Percentiles rank a stretch among this genome's conserved stretches.
Evolutionary conservation across 495 filamentous ascomycete genomes (phyloP).

Genomic region (Viridothelium virens): DNA sequence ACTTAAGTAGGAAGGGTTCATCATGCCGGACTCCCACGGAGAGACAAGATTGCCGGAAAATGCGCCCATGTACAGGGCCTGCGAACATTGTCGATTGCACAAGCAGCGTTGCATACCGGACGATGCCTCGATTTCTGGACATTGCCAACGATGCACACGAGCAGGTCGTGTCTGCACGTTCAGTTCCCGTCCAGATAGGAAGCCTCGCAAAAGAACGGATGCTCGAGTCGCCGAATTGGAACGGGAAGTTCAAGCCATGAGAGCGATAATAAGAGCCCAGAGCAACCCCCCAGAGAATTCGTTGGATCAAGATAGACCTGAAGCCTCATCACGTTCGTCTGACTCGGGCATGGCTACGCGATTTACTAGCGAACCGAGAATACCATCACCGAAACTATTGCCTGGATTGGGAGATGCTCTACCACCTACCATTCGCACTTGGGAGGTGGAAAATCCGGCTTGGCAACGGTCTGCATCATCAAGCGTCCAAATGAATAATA

Average conservation of each 20-base stretch:
- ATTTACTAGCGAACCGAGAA: background rate
- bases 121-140: constrained; percentile 4
- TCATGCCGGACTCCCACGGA: background rate
- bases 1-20: background rate
- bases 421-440: background rate
- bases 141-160: constrained; percentile 19
- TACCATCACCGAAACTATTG: background rate
- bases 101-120: constrained; percentile 22
- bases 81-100: constrained; percentile 18
- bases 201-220: constrained; percentile 23
- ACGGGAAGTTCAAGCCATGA: constrained; percentile 20
- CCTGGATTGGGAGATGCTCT: background rate
- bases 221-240: constrained; percentile 23
- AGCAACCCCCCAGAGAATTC: constrained; percentile 20
- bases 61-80: constrained; percentile 12
- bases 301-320: constrained; percentile 1
- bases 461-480: background rate
- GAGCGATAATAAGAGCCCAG: constrained; percentile 38
- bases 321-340: background rate
- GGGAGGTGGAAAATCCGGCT: constrained; percentile 1
- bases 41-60: background rate
- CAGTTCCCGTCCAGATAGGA: constrained; percentile 20
- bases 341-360: background rate
- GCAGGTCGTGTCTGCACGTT: constrained; percentile 17
- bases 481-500: background rate